Base-by-base conservation (phyloP, 2,329 filamentous ascomycete genomes). In the Colletotrichum simmondsii region DNA sequence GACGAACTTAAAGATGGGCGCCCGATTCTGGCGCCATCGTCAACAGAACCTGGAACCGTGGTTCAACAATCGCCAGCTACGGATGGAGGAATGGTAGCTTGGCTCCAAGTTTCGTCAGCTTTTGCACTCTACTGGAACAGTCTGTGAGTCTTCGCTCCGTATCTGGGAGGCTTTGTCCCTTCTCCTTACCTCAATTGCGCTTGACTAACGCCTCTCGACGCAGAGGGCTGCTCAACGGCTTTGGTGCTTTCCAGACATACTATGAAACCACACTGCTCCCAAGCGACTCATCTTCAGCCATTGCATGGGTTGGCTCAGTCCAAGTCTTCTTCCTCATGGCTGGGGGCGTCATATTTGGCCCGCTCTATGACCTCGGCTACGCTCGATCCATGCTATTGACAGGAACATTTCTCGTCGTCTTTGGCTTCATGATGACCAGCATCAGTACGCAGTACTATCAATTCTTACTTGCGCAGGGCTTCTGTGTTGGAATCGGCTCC, bases 341-440 rank as follows among this genome's bases (percentile, higher is more conserved):
- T 10, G 32, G 86, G 72, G 90, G 91, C 0, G 89, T 70, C 52
- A 70, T 93, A 6, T 86, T 91, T n/a, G 92, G 92, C 2, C 87
- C 85, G 52, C 70, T 92, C 0, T 92, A 87, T 75, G 92, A 94
- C 76, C 88, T 84, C 67, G 88, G 90, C 70, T 92, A 92, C 0
- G 90, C 91, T 0, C 85, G 87, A 37, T 86, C 82, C 56, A 80
- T 93, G 0, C 78, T 92, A 1, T 35, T 89, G 0, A 78, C 79
- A 11, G 90, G 90, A 14, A 86, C 84, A 1, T 80, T 91, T 65
- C 77, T 90, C 54, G 87, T 91, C 65, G 86, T 92, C 19, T 88
- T 92, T 66, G 87, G 89, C 3, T 77, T 92, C 6, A 92, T 92
- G 89, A 91, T 92, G 89, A 84, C 88, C 0, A 87, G 84, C 7